Percentiles rank a stretch among this genome's conserved stretches.
These are phyloP conservation scores for Populus simonii DNA, from an alignment of 345 rosid species.

Conservation along the genomic window DNA sequence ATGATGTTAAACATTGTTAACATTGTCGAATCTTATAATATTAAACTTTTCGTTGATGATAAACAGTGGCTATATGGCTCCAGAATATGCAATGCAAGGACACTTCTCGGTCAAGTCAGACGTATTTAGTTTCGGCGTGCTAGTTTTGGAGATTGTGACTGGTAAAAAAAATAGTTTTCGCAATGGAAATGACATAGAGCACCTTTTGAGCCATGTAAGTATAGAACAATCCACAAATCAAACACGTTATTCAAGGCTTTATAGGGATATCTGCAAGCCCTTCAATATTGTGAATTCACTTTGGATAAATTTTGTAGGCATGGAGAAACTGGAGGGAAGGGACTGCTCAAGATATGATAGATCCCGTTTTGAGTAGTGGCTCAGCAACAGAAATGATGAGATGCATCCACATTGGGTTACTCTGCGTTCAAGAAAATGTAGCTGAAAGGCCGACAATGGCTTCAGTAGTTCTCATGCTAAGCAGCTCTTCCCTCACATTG, in stretches of 20 bases:
- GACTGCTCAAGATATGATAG: conserved; percentile 23
- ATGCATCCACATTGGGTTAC: conserved; percentile 52
- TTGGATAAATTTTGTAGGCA: conserved; percentile 27
- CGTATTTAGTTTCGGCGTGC: conserved; percentile 1
- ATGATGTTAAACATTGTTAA: no score
- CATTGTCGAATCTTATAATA: no score
- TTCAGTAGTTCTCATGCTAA: conserved; percentile 43
- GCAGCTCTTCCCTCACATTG: conserved; percentile 35
- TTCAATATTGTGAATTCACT: no score
- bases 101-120: conserved; percentile 8
- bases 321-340: conserved; percentile 60
- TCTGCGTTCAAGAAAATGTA: conserved; percentile 53
- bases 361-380: conserved; percentile 29
- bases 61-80: conserved; percentile 50
- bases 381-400: conserved; percentile 33
- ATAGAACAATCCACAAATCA: not conserved
- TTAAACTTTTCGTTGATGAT: not conserved
- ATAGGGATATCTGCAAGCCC: no score
- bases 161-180: conserved; percentile 36
- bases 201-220: conserved; percentile 42
- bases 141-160: conserved; percentile 30
- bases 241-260: no score
- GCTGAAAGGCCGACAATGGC: conserved; percentile 47
- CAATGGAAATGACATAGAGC: conserved; percentile 13
- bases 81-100: conserved; percentile 32